Percentiles rank a stretch among this genome's conserved stretches.
Evolutionary conservation across 495 filamentous ascomycete genomes (phyloP).

Genomic region (Penicillium cinerascens): DNA sequence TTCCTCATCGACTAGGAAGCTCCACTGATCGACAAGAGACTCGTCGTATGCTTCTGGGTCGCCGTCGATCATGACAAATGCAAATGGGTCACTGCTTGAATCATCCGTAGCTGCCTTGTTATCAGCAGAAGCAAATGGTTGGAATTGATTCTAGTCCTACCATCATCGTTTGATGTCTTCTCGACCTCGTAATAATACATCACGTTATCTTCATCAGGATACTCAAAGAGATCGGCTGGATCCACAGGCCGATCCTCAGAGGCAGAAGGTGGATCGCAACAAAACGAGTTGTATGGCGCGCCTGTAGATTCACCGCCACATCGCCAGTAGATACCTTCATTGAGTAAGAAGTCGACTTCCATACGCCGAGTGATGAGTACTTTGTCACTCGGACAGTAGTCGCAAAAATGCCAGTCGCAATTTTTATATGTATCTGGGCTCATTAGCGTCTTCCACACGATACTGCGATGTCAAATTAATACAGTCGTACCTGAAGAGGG

Average conservation of each 20-base stretch:
- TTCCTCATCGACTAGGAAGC: neutral
- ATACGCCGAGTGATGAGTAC: too few species aligned
- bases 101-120: neutral
- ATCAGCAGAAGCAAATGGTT: neutral
- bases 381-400: too few species aligned
- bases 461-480: too few species aligned
- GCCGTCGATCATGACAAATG: conserved; percentile 7
- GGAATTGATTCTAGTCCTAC: neutral
- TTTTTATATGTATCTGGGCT: too few species aligned
- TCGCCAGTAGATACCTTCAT: too few species aligned
- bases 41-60: neutral
- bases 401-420: too few species aligned
- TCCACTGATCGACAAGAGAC: conserved; percentile 3
- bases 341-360: too few species aligned
- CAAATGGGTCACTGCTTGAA: neutral
- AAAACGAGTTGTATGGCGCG: too few species aligned
- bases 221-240: conserved; percentile 1
- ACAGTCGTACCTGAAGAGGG: too few species aligned
- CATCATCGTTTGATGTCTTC: neutral
- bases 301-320: too few species aligned
- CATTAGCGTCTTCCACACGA: too few species aligned
- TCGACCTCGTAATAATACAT: conserved; percentile 1
- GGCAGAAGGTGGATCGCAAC: too few species aligned
- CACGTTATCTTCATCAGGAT: conserved; percentile 3
- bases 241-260: neutral